Conservation (phyloP, 495 filamentous ascomycete genomes). For the Umbilicaria muhlenbergii region DNA sequence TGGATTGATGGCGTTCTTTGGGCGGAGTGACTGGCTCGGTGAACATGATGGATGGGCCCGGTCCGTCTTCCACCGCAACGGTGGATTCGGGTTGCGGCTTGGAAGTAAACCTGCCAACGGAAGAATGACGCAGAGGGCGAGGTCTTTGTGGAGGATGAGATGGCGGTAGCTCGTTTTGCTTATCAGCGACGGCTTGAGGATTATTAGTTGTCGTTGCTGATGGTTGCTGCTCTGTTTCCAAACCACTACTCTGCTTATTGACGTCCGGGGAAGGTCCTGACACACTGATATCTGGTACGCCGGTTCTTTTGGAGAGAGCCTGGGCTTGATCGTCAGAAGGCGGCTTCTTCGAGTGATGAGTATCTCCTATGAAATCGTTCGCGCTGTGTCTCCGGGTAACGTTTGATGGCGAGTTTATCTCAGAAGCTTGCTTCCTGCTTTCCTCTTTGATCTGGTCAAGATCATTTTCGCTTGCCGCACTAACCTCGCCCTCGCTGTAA, state of each 20-base stretch:
- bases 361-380: conserved; percentile 12
- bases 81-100: conserved; percentile 57
- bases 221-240: no score
- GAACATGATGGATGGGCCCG: conserved; percentile 69
- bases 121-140: conserved; percentile 19
- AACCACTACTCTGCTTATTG: no score
- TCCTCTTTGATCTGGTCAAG: conserved; percentile 22
- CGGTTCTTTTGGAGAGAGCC: conserved; percentile 1
- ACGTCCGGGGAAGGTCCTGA: no score
- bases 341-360: conserved; percentile 15
- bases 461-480: conserved; percentile 35
- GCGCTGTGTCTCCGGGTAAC: conserved; percentile 10
- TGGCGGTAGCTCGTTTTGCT: conserved; percentile 10
- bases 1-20: conserved; percentile 24
- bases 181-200: no score
- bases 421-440: no score
- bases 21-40: conserved; percentile 24
- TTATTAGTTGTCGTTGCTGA: no score
- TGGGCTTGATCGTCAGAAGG: conserved; percentile 10
- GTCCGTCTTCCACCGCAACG: conserved; percentile 45
- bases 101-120: conserved; percentile 40
- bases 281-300: background rate
- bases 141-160: conserved; percentile 33
- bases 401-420: background rate
- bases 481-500: background rate